Evolutionary conservation across 345 rosid species (phyloP), one percentile per base, ranked within the genome.

Genomic region (Turnera subulata): DNA sequence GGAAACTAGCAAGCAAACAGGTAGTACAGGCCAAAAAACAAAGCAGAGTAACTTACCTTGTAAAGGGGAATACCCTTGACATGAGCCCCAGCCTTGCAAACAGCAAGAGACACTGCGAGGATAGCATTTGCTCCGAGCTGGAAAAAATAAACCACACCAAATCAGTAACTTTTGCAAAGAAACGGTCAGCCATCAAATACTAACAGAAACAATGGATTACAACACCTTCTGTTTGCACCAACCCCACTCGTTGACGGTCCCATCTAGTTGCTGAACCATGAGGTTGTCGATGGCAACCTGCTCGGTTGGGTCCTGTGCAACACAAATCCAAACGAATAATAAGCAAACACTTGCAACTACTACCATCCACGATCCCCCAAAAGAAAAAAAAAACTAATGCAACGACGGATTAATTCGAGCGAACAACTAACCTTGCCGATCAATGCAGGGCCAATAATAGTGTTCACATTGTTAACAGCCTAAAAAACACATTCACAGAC

Each of bases 211-310:
- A 26, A 53, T 18, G 9, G 6, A 23, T 49, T 22, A 16, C 35
- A 5, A 39, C 70, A 82, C 91, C 82, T 82, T 85, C 48, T 85
- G 85, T 51, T 85, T 85, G 76, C 88, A 85, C 88, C 91, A 85
- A 37, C 91, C 91, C 91, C 91, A 85, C 61, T 85, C 91, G 33
- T 85, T 85, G 13, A 70, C 73, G n/a, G 91, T 85, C 67, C 91
- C 91, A 65, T 85, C 88, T 42, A 85, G 85, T 61, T 85, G 75
- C 35, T 85, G 88, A 56, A 85, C 91, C 85, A 82, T 80, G 51
- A 70, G 76, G 62, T 75, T 76, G 51, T 82, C 85, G 50, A 82
- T 62, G 64, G 72, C 72, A 53, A 62, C 16, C 72, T 80, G 85
- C 67, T 84, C 77, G 12, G 77, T 69, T 26, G 88, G 88, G 69